These are phyloP conservation scores for Cladophialophora chaetospira DNA, from an alignment of 2,329 filamentous ascomycete species.

Conservation along the genomic window DNA sequence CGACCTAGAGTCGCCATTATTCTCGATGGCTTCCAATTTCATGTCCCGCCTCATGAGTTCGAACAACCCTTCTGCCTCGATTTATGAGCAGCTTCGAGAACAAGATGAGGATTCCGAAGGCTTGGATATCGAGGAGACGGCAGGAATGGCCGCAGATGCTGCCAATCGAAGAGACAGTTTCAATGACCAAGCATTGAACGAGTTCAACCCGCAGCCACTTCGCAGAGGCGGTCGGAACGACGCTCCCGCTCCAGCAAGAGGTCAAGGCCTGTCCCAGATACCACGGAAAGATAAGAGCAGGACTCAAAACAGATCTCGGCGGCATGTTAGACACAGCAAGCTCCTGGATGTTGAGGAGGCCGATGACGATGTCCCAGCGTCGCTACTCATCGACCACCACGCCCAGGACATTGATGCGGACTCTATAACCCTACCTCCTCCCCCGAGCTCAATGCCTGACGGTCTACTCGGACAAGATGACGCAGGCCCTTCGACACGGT, in stretches of 20 bases:
- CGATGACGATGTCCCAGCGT: constrained; percentile 66
- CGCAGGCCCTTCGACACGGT: not conserved
- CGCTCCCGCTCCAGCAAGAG: not conserved
- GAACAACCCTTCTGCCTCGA: constrained; percentile 44
- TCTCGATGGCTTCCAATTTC: constrained; percentile 54
- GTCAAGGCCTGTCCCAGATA: not conserved
- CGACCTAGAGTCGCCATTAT: no score
- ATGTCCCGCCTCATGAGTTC: constrained; percentile 53
- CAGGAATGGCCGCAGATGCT: constrained; percentile 43
- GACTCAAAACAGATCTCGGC: constrained; percentile 13
- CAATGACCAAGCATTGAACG: constrained; percentile 14
- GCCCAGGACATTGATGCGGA: constrained; percentile 27
- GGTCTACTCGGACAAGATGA: constrained; percentile 7
- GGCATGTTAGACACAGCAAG: constrained; percentile 15
- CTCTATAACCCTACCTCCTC: constrained; percentile 29
- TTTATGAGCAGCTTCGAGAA: constrained; percentile 51
- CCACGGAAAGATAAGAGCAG: constrained; percentile 24
- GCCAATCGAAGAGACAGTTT: constrained; percentile 22
- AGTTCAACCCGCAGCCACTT: not conserved
- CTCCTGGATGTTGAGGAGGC: constrained; percentile 51
- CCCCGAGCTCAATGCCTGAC: constrained; percentile 25
- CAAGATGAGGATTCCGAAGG: constrained; percentile 49
- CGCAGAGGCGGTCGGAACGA: constrained; percentile 3
- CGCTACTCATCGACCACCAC: constrained; percentile 59
- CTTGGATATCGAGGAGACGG: constrained; percentile 50